These are phyloP conservation scores for Hymenoscyphus linearis DNA, from an alignment of 2,329 filamentous ascomycete species.

Conservation along the genomic window DNA sequence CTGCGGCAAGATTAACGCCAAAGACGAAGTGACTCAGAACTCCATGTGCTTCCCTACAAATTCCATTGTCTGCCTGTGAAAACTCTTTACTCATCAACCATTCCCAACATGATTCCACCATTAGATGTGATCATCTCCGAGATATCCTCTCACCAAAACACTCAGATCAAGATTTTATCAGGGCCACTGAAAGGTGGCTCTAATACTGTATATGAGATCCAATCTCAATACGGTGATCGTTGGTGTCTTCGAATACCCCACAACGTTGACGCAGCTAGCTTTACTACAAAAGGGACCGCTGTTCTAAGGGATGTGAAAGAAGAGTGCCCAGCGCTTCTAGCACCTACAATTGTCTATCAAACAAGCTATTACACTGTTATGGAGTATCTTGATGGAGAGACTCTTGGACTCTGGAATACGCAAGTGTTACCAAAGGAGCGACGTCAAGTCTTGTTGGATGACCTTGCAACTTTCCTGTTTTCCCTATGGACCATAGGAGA, in stretches of 20 bases:
- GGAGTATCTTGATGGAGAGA: conserved; percentile 9
- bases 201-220: conserved; percentile 8
- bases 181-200: conserved; percentile 6
- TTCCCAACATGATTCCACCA: conserved; percentile 6
- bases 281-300: conserved; percentile 6
- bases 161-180: conserved; percentile 7
- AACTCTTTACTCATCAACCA: not conserved
- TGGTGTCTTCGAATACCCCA: conserved; percentile 9
- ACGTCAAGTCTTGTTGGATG: conserved; percentile 5
- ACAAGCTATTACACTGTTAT: conserved; percentile 7
- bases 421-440: conserved; percentile 7
- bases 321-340: conserved; percentile 3
- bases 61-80: no score
- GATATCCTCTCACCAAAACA: conserved; percentile 5
- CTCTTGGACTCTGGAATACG: conserved; percentile 6
- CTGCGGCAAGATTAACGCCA: no score
- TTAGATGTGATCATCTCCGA: conserved; percentile 6
- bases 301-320: conserved; percentile 6
- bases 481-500: conserved; percentile 5
- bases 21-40: no score
- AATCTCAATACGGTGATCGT: conserved; percentile 5
- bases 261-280: conserved; percentile 6
- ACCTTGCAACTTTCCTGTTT: conserved; percentile 9
- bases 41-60: no score
- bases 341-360: conserved; percentile 7